Base-by-base conservation (phyloP, 2,329 filamentous ascomycete species). In the Trichoderma citrinoviride region DNA sequence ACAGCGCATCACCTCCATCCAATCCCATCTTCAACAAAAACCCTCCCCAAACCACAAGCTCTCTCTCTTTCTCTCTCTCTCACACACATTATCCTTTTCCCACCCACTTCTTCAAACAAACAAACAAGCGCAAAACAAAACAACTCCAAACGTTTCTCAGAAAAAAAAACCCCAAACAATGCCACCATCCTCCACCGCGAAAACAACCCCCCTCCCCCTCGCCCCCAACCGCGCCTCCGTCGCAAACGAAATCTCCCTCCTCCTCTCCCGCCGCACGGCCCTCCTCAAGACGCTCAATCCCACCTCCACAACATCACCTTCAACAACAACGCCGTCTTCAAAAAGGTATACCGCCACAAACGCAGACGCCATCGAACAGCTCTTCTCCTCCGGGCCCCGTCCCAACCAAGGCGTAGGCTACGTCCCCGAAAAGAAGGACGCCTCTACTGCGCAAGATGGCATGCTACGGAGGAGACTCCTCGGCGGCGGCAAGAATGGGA, bases 371-470 rank as follows among this genome's bases (percentile, higher is more conserved):
- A 71, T 73, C 19, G 70, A 74, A 25, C 72, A 75, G 60, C 56
- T 74, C 33, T 67, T 69, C 8, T 67, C 67, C 8, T 67, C 67
- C 4, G 66, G 58, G 12, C 37, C 68, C 29, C 68, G 69, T 43
- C 72, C 73, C 43, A 80, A 80, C 69, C 74, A 77, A 25, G 81
- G 80, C 41, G 68, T 82, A 10, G 81, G 80, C 8, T 81, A 77
- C 70, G 70, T 73, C 10, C 69, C 76, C 3, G 68, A 74, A 7
- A 63, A 60, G 7, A 72, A 70, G 17, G 68, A 71, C 37, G 70
- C 17, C 21, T 70, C 15, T 61, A 63, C 68, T 2, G 70, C 70
- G 25, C 69, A 72, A 58, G 72, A 75, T 63, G 71, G 70, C 57
- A 70, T 74, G 66, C 68, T 80, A 60, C 72, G 74, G 65, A 71